phyloP scores from a whole-genome alignment of 176 grass and related monocot genomes.

The Oryza coarctata region DNA sequence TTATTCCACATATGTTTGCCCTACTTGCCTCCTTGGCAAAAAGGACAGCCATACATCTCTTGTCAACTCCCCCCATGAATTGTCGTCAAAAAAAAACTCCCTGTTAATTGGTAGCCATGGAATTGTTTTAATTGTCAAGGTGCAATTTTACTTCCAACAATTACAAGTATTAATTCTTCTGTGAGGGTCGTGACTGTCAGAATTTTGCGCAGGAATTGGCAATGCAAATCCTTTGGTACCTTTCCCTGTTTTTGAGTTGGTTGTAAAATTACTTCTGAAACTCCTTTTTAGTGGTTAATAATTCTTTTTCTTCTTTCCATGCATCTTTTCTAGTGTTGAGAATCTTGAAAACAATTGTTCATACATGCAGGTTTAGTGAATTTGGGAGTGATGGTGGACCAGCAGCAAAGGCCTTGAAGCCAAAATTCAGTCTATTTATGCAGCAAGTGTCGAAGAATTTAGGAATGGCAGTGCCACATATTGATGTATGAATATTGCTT shows the following conservation, averaged over 20 bases:
- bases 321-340: neutral
- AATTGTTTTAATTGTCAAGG: neutral
- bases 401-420: slow-evolving; percentile 60
- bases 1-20: neutral
- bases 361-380: slow-evolving; percentile 53
- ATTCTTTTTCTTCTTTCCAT: neutral
- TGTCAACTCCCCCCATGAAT: neutral
- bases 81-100: neutral
- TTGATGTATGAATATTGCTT: slow-evolving; percentile 50
- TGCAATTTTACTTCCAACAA: neutral
- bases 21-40: neutral
- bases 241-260: neutral
- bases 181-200: neutral
- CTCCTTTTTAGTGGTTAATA: neutral
- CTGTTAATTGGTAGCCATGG: neutral
- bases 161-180: neutral
- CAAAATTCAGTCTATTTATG: slow-evolving; percentile 57
- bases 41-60: neutral
- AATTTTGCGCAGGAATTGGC: neutral
- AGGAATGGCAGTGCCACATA: slow-evolving; percentile 39
- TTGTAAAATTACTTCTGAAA: neutral
- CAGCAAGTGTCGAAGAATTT: slow-evolving; percentile 48
- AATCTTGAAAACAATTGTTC: neutral
- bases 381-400: slow-evolving; percentile 73
- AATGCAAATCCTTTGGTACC: neutral